Base-by-base conservation (phyloP, 768 basidiomycete species). In the Tephrocybe rancida region DNA sequence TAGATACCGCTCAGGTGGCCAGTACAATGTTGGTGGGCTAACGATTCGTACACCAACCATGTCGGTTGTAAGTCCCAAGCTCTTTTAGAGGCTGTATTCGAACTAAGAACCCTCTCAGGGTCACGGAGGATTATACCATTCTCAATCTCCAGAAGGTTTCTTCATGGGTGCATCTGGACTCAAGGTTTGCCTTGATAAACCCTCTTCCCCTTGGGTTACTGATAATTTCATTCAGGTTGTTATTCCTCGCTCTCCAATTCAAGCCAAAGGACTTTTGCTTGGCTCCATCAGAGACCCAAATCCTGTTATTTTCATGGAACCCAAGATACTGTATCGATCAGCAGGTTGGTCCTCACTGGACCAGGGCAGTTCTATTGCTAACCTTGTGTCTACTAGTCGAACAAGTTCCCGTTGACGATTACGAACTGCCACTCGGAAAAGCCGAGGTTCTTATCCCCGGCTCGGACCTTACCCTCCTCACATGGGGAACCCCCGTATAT, bases 241-340 rank as follows among this genome's bases (percentile, higher is more conserved):
- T n/a, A 90, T 98, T 38, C 95, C 95, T 3, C 88, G 95, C 34
- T 93, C 93, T 2, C 95, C 95, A 0, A 85, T 95, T 32, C 95
- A 98, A 75, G 94, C 93, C n/a, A 97, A 97, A 70, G 95, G 95
- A 0, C 76, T 98, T 1, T 75, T 98, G 4, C 77, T 97, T 8
- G 82, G 85, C 14, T 86, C 93, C 0, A 92, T 98, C 49, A 84
- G 94, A 30, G 95, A 98, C 63, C 91, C 92, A 0, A 95, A 95
- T 63, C 95, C 95, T 0, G 90, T 94, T 13, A 84, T 98, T 39
- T 92, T 98, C 69, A 92, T 98, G 87, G 95, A 98, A 68, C 95
- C 95, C 41, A 87, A 98, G 74, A 82, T 96, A 52, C 74, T 98
- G 13, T 98, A 98, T 67, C 87, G 95, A 45, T 95, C 94, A 41